Base-by-base conservation (phyloP, 768 basidiomycete genomes). In the Postia placenta region DNA sequence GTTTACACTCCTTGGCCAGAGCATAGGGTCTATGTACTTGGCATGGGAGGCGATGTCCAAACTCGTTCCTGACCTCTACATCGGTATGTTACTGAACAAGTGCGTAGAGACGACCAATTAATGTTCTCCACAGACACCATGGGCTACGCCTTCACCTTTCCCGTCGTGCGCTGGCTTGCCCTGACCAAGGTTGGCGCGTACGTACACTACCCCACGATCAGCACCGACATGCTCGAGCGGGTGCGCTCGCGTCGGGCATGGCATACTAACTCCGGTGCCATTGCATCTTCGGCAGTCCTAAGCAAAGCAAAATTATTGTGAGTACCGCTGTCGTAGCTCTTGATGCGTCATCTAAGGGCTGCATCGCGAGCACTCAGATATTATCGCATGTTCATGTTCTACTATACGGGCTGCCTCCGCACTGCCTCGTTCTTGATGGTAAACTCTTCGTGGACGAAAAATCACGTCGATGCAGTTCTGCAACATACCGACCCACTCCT, bases 121-220 rank as follows among this genome's bases (percentile, higher is more conserved):
- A n/a, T n/a, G n/a, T n/a, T n/a, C n/a, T n/a, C n/a, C 38, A 2
- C 56, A 96, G 95, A 99, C 63, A 92, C 93, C 0, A 98, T 98
- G 94, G 96, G 96, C 24, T 96, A 93, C 58, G 92, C 93, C 0
- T 97, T 97, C 62, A 91, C 92, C 1, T 92, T 90, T 64, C 91
- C 85, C 15, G 69, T 87, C 25, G 83, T 93, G 6, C 67, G 78
- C 0, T 66, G 80, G 45, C 60, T 95, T 1, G 75, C 79, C 14
- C 62, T 72, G 14, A 74, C 91, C 35, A 83, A 88, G 2, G 75
- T 95, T 20, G 92, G 87, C 7, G 87, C 92, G 24, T 99, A 98
- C 58, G 81, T 92, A 9, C 96, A 99, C 65, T 99, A 96, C 61
- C 96, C 96, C 1, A 96, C 90, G 5, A 95, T 99, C 62, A 92